Evolutionary conservation across 495 filamentous ascomycete genomes (phyloP).

Genomic region (Penicillium robsamsonii): DNA sequence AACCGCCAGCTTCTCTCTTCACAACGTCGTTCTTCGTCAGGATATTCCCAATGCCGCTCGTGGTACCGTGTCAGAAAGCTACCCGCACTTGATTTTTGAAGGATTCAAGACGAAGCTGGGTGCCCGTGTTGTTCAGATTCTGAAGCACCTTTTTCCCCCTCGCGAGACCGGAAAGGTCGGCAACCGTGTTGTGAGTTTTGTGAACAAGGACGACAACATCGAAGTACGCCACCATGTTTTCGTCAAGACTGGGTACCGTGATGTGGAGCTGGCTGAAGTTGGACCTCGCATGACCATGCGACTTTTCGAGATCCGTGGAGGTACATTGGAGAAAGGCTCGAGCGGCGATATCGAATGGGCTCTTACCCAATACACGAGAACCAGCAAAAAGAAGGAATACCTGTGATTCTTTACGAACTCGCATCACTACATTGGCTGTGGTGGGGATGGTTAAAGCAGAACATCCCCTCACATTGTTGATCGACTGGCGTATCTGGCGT

Average conservation of each 20-base stretch:
- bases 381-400: slow-evolving; percentile 88
- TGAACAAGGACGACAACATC: slow-evolving; percentile 91
- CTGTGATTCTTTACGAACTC: slow-evolving; percentile 51
- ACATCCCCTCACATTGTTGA: not conserved
- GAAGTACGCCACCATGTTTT: slow-evolving; percentile 83
- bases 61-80: slow-evolving; percentile 90
- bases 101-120: slow-evolving; percentile 86
- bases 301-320: slow-evolving; percentile 87
- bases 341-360: slow-evolving; percentile 97
- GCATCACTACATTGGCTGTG: slow-evolving; percentile 22
- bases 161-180: slow-evolving; percentile 80
- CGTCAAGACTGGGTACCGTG: slow-evolving; percentile 79
- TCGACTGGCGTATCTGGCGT: slow-evolving; percentile 26
- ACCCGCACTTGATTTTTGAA: slow-evolving; percentile 94
- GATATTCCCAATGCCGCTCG: slow-evolving; percentile 86
- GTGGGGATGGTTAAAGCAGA: slow-evolving; percentile 20
- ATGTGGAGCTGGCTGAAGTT: slow-evolving; percentile 91
- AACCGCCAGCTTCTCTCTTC: slow-evolving; percentile 84
- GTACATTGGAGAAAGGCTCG: slow-evolving; percentile 86
- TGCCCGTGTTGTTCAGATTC: slow-evolving; percentile 77
- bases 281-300: slow-evolving; percentile 96
- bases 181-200: slow-evolving; percentile 87
- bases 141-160: slow-evolving; percentile 94
- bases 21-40: slow-evolving; percentile 90
- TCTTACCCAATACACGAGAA: slow-evolving; percentile 90